Conservation (phyloP, 2,329 filamentous ascomycete genomes). For the Xylaria sp. region DNA sequence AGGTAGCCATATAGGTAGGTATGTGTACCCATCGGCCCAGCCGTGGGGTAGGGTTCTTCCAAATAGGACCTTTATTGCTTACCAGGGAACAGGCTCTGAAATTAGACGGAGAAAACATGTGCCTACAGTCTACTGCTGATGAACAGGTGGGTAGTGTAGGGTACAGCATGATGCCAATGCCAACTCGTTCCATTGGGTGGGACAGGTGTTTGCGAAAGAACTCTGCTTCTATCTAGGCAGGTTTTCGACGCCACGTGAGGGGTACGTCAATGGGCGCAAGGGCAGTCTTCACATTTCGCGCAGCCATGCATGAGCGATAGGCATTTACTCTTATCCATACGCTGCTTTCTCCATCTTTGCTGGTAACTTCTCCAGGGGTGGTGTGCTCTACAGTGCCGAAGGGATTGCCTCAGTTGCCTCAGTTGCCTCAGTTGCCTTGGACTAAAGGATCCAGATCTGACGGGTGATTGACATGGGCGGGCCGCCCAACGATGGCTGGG, state of each 20-base stretch:
- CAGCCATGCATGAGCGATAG: background rate
- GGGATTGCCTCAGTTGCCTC: background rate
- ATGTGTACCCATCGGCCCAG: no score
- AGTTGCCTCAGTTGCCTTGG: background rate
- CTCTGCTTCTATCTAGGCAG: slow-evolving; percentile 3
- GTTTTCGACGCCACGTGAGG: background rate
- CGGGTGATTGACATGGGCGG: background rate
- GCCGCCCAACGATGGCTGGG: background rate
- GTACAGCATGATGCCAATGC: background rate
- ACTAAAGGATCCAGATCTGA: background rate
- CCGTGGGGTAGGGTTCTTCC: background rate
- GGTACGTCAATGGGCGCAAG: background rate
- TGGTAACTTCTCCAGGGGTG: background rate
- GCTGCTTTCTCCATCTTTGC: background rate
- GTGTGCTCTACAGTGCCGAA: background rate
- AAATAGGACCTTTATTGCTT: background rate
- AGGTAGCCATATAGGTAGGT: no score
- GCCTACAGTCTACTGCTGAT: background rate
- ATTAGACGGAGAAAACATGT: background rate
- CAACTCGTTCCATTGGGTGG: background rate
- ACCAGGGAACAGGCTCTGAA: background rate
- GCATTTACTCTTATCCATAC: background rate
- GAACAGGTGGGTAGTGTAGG: background rate
- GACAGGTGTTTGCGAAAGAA: slow-evolving; percentile 3
- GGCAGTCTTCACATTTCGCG: background rate